Conservation (phyloP, 2,329 filamentous ascomycete genomes). For the Coniochaeta sp. region DNA sequence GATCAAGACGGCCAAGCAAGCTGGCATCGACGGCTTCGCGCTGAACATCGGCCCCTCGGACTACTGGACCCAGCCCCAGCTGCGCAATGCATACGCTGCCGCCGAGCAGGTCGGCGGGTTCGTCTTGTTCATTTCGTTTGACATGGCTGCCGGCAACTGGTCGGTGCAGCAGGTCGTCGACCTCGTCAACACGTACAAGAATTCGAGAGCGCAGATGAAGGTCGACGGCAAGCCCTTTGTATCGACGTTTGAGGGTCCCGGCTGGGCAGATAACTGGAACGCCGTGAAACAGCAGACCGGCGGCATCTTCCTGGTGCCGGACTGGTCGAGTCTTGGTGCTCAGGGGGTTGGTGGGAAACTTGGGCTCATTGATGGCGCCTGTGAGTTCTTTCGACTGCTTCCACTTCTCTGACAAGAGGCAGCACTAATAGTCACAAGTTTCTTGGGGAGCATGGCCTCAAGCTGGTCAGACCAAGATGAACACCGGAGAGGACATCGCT, state of each 20-base stretch:
- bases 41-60: conserved; percentile 28
- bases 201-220: conserved; percentile 28
- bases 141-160: conserved; percentile 17
- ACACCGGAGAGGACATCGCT: conserved; percentile 26
- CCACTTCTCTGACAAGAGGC: not conserved
- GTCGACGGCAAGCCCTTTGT: conserved; percentile 34
- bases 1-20: conserved; percentile 23
- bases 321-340: conserved; percentile 37
- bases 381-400: conserved; percentile 6
- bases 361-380: conserved; percentile 16
- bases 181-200: conserved; percentile 28
- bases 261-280: conserved; percentile 32
- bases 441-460: conserved; percentile 43
- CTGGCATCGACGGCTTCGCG: conserved; percentile 33
- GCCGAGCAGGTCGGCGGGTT: conserved; percentile 21
- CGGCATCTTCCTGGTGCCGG: conserved; percentile 31
- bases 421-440: conserved; percentile 20
- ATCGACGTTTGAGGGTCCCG: conserved; percentile 43
- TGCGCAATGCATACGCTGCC: conserved; percentile 23
- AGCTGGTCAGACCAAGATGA: conserved; percentile 26
- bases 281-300: conserved; percentile 27
- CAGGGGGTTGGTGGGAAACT: conserved; percentile 15
- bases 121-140: conserved; percentile 26
- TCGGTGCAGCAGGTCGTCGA: conserved; percentile 12
- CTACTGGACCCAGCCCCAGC: conserved; percentile 21